A percentile compares a stretch with the other conserved stretches of the same genome.
Conservation (phyloP, 306 rosid species). For the Clitoria ternatea region DNA sequence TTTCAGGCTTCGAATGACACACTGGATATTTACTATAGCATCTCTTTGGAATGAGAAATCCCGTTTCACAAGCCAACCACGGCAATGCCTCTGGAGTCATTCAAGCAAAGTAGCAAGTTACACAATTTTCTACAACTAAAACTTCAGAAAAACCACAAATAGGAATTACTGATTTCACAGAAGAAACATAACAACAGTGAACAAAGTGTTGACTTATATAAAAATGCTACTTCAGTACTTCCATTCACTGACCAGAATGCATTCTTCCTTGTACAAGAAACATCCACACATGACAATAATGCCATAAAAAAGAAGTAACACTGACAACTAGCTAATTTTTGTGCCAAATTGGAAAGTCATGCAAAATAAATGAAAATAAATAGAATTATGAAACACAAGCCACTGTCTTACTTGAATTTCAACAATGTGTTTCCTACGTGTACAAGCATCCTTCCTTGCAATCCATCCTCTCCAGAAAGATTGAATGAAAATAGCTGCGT, state of each 20-base stretch:
- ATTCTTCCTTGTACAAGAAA: not conserved
- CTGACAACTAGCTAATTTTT: not conserved
- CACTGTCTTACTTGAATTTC: constrained; percentile 67
- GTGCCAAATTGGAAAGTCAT: not conserved
- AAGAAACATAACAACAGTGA: not conserved
- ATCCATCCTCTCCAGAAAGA: constrained; percentile 64
- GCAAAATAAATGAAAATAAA: constrained; percentile 1
- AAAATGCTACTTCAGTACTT: not conserved
- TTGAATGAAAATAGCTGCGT: constrained; percentile 60
- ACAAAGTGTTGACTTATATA: not conserved
- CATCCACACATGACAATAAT: not conserved
- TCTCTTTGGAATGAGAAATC: constrained; percentile 45
- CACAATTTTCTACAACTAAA: constrained; percentile 7
- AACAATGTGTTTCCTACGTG: constrained; percentile 43
- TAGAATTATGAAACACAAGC: not conserved
- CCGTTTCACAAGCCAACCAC: constrained; percentile 59
- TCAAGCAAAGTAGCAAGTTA: constrained; percentile 1
- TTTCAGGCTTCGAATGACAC: constrained; percentile 43
- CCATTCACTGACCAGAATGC: not conserved
- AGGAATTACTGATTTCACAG: constrained; percentile 7
- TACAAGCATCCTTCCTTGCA: constrained; percentile 48
- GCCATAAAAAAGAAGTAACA: not conserved
- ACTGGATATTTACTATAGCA: constrained; percentile 59
- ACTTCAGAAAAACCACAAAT: not conserved
- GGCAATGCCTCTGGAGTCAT: constrained; percentile 58